Percentiles rank a stretch among this genome's conserved stretches.
These are phyloP conservation scores for Pyrus pyrifolia DNA, from an alignment of 306 rosid species.

Conservation along the genomic window DNA sequence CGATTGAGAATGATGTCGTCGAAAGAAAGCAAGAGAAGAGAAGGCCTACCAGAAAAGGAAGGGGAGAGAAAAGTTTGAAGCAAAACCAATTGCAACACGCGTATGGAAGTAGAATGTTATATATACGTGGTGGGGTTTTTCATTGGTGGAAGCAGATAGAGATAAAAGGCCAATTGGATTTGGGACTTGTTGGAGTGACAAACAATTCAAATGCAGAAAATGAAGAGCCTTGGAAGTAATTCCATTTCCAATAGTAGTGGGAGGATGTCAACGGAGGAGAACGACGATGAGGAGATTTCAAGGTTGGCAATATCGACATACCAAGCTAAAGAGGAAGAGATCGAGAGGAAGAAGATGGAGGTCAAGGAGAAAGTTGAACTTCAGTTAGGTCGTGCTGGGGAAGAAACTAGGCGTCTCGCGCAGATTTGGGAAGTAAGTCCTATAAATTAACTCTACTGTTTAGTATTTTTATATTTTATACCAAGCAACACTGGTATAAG, in stretches of 20 bases:
- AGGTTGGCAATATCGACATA: constrained; percentile 52
- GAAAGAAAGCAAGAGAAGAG: constrained; percentile 3
- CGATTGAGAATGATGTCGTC: neutral
- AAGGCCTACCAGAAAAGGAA: neutral
- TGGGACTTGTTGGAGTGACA: neutral
- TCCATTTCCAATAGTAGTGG: constrained; percentile 37
- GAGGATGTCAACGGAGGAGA: constrained; percentile 47
- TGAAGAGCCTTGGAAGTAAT: constrained; percentile 49
- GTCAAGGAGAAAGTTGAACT: constrained; percentile 77
- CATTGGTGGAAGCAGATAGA: neutral
- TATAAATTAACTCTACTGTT: neutral
- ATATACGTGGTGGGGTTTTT: neutral
- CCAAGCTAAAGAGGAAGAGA: constrained; percentile 83
- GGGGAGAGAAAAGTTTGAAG: neutral
- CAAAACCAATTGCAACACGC: neutral
- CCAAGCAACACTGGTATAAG: neutral
- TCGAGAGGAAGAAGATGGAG: constrained; percentile 80
- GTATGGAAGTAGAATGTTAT: neutral
- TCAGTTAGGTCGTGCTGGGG: constrained; percentile 81
- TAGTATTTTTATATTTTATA: too few species aligned
- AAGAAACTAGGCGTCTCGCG: constrained; percentile 74
- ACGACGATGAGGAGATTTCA: constrained; percentile 52
- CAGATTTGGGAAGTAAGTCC: constrained; percentile 83
- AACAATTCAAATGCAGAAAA: constrained; percentile 32
- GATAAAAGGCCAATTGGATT: neutral